Base-by-base conservation (phyloP, 176 grass and related monocot genomes). In the Lolium perenne region DNA sequence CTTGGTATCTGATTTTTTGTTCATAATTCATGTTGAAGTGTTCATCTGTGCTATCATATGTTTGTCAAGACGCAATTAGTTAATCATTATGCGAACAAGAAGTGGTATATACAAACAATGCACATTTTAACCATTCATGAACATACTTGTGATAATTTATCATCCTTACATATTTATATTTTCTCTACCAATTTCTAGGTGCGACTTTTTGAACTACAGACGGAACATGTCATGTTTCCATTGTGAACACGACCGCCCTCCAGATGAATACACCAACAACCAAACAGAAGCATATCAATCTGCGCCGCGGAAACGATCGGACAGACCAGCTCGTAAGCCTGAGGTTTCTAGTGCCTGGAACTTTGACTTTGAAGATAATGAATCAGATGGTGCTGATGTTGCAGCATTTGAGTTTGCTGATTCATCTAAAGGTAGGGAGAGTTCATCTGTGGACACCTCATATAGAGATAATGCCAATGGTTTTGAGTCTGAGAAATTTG, bases 181-280 rank as follows among this genome's bases (percentile, higher is more conserved):
- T 26, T 90, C 11, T 13, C n/a, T 68, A 72, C 80, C 62, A 69
- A 79, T 58, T 91, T 74, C 81, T 84, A 98, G 96, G 91, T 98
- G 96, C 82, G 89, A 98, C 65, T 98, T 98, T 87, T 89, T 98
- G 90, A 98, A 98, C 85, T 98, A 98, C 72, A 92, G 96, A 74
- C 83, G 96, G 84, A 98, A 98, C 84, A 94, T 98, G 88, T 92
- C 91, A 86, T 98, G 96, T 77, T 98, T 95, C 76, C 93, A 94
- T 78, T 98, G 96, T 87, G 96, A 98, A n/a, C 86, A 92, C 16
- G 82, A 94, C 54, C 96, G 91, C 14, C 96, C 93, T 77, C 74
- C 93, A 58, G 96, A 98, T 86, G 90, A 91, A 53, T 94, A 95
- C 43, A 81, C 91, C 29, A 91, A 93, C 38, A 89, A 56, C 79